Base-by-base conservation (phyloP, 2,329 filamentous ascomycete species). In the Xylaria sp. region DNA sequence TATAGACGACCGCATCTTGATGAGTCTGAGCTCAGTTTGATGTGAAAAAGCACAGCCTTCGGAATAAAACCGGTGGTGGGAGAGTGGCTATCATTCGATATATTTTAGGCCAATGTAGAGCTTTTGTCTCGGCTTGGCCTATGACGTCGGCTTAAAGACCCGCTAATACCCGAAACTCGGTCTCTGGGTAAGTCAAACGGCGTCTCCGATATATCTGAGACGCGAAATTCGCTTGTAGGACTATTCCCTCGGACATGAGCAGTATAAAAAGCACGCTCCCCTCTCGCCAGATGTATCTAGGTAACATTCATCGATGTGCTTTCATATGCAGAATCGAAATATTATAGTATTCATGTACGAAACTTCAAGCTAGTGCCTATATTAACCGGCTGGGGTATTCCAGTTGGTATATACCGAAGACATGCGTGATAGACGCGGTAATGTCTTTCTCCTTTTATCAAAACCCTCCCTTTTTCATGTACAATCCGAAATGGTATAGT, bases 1-100 rank as follows among this genome's bases (percentile, higher is more conserved):
- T 45, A 73, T 48, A 13, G 72, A 74, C 3, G 72, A 67, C 50
- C 73, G 68, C 76, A 76, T 78, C n/a, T 6, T 66, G 53, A 5
- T 30, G 12, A 15, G 18, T 36, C 28, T 23, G 30, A 15, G 20
- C 18, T 7, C 5, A 30, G 5, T 60, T 25, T 23, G 18, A 25
- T 15, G 15, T 34, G 2, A 20, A 0, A 46, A 28, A 65, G 4
- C 30, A 18, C 20, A 46, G 34, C 32, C 56, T 12, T 46, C 15
- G 48, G 3, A 52, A 32, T 4, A 18, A n/a, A 18, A 1, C 28
- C 6, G 0, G 28, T 9, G 1, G 13, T 0, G 18, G 1, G 43
- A 5, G 15, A 39, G n/a, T 18, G 7, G 23, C 30, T 28, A 9
- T 2, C 46, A 41, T 48, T 13, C 2, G n/a, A 20, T 3, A 15